Conservation (phyloP, 805 yeast genomes). For the Myxozyma monticola region DNA sequence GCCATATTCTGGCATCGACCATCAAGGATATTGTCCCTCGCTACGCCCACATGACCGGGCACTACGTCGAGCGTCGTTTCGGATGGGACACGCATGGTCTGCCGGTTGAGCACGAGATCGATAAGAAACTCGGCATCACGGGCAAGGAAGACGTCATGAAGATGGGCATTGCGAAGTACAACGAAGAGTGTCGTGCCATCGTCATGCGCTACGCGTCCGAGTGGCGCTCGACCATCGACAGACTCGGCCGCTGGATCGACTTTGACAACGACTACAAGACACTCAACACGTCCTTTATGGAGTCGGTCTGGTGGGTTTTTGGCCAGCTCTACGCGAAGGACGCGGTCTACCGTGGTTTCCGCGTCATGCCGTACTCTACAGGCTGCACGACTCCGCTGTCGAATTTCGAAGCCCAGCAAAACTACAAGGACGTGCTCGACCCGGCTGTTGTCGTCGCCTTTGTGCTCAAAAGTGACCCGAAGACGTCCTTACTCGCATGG, state of each 20-base stretch:
- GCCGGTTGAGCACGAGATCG: conserved; percentile 98
- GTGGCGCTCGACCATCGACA: conserved; percentile 90
- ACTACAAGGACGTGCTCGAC: conserved; percentile 94
- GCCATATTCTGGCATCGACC: conserved; percentile 95
- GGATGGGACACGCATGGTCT: conserved; percentile 99
- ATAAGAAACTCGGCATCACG: conserved; percentile 90
- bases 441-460: conserved; percentile 95
- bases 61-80: conserved; percentile 92
- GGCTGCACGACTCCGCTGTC: conserved; percentile 96
- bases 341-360: conserved; percentile 88
- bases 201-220: conserved; percentile 96
- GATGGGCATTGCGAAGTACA: conserved; percentile 92
- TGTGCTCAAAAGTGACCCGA: conserved; percentile 74
- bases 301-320: conserved; percentile 99
- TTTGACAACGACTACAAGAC: conserved; percentile 88
- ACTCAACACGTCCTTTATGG: conserved; percentile 94
- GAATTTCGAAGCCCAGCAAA: conserved; percentile 97
- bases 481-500: conserved; percentile 91
- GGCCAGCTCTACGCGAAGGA: conserved; percentile 80
- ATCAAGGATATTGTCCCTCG: conserved; percentile 94
- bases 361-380: conserved; percentile 99
- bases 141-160: conserved; percentile 93
- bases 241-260: conserved; percentile 99
- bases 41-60: conserved; percentile 97
- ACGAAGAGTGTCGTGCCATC: conserved; percentile 90